phyloP scores from a whole-genome alignment of 345 rosid genomes.

The Hypericum perforatum region DNA sequence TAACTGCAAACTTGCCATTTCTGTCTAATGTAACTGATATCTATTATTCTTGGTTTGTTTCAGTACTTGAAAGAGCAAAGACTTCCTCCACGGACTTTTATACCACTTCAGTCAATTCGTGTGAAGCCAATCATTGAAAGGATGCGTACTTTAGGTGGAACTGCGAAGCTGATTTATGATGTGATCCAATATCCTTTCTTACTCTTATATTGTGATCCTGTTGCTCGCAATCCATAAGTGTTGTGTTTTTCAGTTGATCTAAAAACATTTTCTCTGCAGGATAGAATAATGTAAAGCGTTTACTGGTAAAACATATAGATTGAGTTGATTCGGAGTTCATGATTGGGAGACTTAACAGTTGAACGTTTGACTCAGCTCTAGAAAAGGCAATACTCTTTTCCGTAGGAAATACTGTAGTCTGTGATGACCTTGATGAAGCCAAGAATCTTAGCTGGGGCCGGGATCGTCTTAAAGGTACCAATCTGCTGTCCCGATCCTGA shows the following conservation, averaged over 20 bases:
- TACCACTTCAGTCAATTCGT: constrained; percentile 90
- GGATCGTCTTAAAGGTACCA: constrained; percentile 79
- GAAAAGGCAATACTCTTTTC: constrained; percentile 92
- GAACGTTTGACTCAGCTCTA: constrained; percentile 71
- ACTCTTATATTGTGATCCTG: constrained; percentile 1
- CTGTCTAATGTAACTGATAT: constrained; percentile 10
- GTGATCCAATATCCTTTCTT: constrained; percentile 90
- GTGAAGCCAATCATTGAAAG: constrained; percentile 79
- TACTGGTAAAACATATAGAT: too few species aligned
- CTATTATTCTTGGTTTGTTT: constrained; percentile 18
- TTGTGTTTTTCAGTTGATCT: too few species aligned
- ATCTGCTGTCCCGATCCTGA: background rate
- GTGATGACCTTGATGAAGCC: constrained; percentile 96
- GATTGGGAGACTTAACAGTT: constrained; percentile 47
- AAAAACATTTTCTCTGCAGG: too few species aligned
- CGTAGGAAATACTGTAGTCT: constrained; percentile 92
- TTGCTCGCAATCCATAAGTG: too few species aligned
- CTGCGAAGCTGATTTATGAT: constrained; percentile 76
- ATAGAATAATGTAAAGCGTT: too few species aligned
- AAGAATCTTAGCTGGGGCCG: constrained; percentile 90
- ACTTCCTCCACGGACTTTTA: constrained; percentile 98
- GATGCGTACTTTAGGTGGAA: constrained; percentile 71
- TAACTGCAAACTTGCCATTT: background rate
- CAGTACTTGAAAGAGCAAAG: constrained; percentile 98
- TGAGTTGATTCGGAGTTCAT: background rate